These are phyloP conservation scores for Hysterium pulicare DNA, from an alignment of 2,329 filamentous ascomycete species.

Conservation along the genomic window DNA sequence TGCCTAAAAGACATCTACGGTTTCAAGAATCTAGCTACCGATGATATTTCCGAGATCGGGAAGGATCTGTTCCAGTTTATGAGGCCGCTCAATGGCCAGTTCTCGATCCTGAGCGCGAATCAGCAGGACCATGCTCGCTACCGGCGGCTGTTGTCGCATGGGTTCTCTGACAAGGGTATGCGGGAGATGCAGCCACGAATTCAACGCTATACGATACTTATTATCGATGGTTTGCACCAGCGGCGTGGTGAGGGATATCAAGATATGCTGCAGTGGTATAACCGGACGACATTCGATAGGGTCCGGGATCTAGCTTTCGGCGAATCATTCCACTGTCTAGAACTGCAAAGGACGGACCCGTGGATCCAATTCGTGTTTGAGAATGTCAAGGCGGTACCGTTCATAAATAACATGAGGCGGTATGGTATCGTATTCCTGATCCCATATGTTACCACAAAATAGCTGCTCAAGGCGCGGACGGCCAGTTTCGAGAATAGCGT, in stretches of 20 bases:
- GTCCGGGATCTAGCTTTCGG: background rate
- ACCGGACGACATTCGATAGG: background rate
- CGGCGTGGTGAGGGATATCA: background rate
- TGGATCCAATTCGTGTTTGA: background rate
- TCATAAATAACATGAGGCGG: background rate
- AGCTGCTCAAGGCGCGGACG: background rate
- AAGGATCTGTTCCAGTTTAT: background rate
- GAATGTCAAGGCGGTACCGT: background rate
- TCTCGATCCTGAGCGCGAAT: background rate
- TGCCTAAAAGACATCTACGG: background rate
- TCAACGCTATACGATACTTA: background rate
- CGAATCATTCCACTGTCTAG: background rate
- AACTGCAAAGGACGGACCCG: background rate
- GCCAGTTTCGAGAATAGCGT: constrained; percentile 17
- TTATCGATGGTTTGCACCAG: background rate
- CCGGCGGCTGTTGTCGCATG: background rate
- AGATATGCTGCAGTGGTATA: background rate
- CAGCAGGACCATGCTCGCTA: background rate
- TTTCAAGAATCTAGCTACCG: background rate
- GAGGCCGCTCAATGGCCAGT: background rate
- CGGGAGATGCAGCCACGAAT: background rate
- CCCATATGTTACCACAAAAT: background rate
- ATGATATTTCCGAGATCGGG: background rate
- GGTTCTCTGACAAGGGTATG: background rate
- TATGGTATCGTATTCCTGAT: background rate